Evolutionary conservation across 768 basidiomycete genomes (phyloP), one percentile per base, ranked within the genome.

Genomic region (Rhodotorula paludigena): DNA sequence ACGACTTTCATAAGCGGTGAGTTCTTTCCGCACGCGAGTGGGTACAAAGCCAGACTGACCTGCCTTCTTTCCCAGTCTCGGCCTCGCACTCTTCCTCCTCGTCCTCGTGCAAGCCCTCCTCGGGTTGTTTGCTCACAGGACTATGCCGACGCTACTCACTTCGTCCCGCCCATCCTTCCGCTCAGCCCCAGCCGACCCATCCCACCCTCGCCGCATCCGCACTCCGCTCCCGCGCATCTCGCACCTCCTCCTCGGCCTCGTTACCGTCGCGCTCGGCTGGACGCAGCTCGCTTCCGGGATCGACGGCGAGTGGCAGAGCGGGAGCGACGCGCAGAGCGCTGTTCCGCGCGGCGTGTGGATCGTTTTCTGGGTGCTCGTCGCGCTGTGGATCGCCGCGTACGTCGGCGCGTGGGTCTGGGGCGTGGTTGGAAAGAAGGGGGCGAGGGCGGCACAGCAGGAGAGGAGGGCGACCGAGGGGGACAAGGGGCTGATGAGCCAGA

Each of bases 81-180:
- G 63, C 3, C 56, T 64, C 28, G 57, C 47, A 4, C 33, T 64
- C 56, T 18, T 64, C 57, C 20, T 64, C 42, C 32, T 64, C 48
- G 32, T 58, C 49, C 15, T 64, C 23, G 10, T 53, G 33, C 63
- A 64, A 35, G 25, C 55, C 8, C 21, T 33, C 48, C 48, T 64
- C 57, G 63, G 63, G 10, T 21, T 47, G 25, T 20, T 33, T n/a
- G 63, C 44, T 12, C 63, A 64, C 48, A 15, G 23, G 7, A 36
- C 57, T 0, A 15, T 23, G 11, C 47, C 32, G 12, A n/a, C 44
- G 32, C 47, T 21, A 3, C 57, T 59, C 35, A 45, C 57, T 33
- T 48, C 57, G 9, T 28, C 56, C 1, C 57, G 39, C 18, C 48
- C 63, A 11, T 53, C 49, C 1, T 30, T 28, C 36, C 20, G 9